Evolutionary conservation across 1,284 basidiomycete species (phyloP).

Genomic region (Cryptococcus sp.): DNA sequence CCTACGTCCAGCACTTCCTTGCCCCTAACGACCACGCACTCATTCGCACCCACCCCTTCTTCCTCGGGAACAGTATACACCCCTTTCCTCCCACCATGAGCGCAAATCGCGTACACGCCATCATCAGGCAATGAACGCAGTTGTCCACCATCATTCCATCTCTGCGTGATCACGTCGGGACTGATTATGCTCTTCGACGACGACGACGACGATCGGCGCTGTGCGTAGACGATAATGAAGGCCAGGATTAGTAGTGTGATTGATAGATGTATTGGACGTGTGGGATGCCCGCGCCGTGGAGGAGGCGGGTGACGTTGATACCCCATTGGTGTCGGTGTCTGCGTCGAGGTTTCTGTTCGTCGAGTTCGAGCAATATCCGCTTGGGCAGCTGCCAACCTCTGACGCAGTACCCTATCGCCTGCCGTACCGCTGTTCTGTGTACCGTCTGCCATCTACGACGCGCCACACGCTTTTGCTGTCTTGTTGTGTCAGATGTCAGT

Average conservation of each 20-base stretch:
- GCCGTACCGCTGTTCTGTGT: too few relatives aligned
- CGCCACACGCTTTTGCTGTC: too few relatives aligned
- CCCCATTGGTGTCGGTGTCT: not conserved
- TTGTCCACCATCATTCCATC: constrained; percentile 35
- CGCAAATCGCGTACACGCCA: constrained; percentile 11
- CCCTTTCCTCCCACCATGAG: constrained; percentile 55
- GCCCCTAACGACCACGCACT: constrained; percentile 69
- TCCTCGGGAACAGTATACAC: constrained; percentile 58
- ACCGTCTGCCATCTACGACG: too few relatives aligned
- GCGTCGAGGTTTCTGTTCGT: too few relatives aligned
- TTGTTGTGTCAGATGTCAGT: too few relatives aligned
- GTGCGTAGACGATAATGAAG: constrained; percentile 39
- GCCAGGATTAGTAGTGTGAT: constrained; percentile 42
- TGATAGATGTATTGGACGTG: constrained; percentile 37
- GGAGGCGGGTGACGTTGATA: constrained; percentile 21
- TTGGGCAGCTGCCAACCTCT: too few relatives aligned
- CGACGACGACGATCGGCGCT: constrained; percentile 9
- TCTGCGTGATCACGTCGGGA: constrained; percentile 40
- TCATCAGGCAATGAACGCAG: constrained; percentile 37
- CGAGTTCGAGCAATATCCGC: too few relatives aligned
- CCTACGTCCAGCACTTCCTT: constrained; percentile 64
- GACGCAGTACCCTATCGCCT: too few relatives aligned
- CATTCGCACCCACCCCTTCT: constrained; percentile 52
- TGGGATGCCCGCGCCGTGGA: constrained; percentile 10
- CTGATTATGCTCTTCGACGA: constrained; percentile 14